These are phyloP conservation scores for Leptomonas pyrrhocoris DNA, from an alignment of 208 protist species.

Conservation along the genomic window DNA sequence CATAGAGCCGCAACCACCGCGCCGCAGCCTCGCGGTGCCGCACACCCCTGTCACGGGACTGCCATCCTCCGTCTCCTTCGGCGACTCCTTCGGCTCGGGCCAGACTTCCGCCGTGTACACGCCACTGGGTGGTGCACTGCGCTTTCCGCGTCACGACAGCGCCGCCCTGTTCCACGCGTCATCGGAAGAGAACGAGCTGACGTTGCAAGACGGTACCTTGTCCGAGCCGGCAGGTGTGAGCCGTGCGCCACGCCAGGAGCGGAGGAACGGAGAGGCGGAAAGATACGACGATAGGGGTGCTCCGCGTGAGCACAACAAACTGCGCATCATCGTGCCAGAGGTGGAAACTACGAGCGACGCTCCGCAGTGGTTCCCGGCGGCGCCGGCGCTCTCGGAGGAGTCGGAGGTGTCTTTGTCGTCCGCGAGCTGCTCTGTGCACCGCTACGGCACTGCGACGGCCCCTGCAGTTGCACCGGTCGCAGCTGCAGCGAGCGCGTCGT, in stretches of 20 bases:
- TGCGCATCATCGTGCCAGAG: background rate
- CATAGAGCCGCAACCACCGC: background rate
- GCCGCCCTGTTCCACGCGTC: background rate
- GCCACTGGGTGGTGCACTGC: constrained; percentile 8
- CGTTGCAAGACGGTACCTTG: background rate
- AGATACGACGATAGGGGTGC: background rate
- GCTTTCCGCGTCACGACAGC: constrained; percentile 14
- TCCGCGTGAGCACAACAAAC: background rate
- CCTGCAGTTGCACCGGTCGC: background rate
- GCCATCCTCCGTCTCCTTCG: constrained; percentile 5
- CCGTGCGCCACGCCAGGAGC: background rate
- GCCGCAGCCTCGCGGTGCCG: background rate
- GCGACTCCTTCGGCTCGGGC: constrained; percentile 4
- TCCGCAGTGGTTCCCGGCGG: constrained; percentile 15
- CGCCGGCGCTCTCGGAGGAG: constrained; percentile 2
- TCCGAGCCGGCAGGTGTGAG: background rate
- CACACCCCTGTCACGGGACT: background rate
- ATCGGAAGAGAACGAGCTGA: background rate
- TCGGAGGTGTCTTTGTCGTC: constrained; percentile 13
- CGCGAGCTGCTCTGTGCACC: background rate
- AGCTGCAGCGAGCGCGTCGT: background rate
- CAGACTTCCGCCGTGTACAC: constrained; percentile 4
- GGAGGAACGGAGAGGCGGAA: background rate
- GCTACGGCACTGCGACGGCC: background rate
- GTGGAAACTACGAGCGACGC: constrained; percentile 4